A percentile compares a stretch with the other conserved stretches of the same genome.
These are phyloP conservation scores for Auricularia sp. DNA, from an alignment of 768 basidiomycete species.

Conservation along the genomic window DNA sequence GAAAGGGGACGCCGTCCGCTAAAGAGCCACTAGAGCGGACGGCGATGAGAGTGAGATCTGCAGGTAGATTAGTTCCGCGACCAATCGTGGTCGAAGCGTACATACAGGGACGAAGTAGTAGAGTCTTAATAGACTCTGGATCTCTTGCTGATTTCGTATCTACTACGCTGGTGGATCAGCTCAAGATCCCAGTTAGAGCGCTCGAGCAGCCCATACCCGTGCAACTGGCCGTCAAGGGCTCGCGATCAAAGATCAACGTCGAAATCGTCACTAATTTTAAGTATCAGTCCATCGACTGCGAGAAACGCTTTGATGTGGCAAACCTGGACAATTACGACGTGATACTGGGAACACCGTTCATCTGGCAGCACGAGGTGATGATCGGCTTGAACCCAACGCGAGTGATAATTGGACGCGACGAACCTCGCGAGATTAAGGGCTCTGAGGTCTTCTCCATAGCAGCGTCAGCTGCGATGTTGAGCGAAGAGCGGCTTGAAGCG, in stretches of 20 bases:
- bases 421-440: neutral
- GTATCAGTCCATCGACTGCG: constrained; percentile 6
- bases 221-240: constrained; percentile 9
- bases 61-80: constrained; percentile 5
- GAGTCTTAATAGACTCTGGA: constrained; percentile 9
- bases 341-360: constrained; percentile 28
- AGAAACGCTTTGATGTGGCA: constrained; percentile 19
- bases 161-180: constrained; percentile 9
- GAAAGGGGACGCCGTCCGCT: neutral
- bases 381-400: constrained; percentile 17
- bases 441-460: neutral
- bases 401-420: neutral
- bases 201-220: constrained; percentile 7
- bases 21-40: constrained; percentile 6
- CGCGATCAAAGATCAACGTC: constrained; percentile 5
- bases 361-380: constrained; percentile 21
- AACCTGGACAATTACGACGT: constrained; percentile 30
- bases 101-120: constrained; percentile 1
- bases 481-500: neutral
- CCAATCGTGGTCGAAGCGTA: constrained; percentile 3
- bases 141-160: constrained; percentile 11
- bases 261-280: neutral
- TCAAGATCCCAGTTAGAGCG: neutral
- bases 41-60: constrained; percentile 3
- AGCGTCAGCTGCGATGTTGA: neutral